Conservation (phyloP, 768 basidiomycete genomes). For the Omphalotus guepiniiformis region DNA sequence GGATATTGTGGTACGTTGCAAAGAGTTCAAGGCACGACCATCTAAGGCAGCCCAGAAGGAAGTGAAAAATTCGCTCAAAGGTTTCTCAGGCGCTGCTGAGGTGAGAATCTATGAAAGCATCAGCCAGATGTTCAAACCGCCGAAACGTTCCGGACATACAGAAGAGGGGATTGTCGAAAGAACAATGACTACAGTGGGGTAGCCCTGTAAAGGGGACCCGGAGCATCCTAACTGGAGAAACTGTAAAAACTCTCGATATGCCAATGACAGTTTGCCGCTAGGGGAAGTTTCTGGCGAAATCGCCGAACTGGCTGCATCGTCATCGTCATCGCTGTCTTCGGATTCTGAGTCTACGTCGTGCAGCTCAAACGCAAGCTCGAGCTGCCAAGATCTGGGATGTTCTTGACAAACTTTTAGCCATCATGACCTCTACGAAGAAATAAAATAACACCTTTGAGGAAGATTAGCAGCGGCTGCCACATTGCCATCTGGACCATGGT, state of each 20-base stretch:
- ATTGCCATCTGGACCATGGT: conserved; percentile 58
- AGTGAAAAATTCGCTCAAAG: conserved; percentile 52
- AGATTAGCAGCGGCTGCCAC: conserved; percentile 67
- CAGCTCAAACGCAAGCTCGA: neutral
- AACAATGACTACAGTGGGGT: conserved; percentile 76
- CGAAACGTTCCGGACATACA: conserved; percentile 30
- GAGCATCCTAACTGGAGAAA: conserved; percentile 79
- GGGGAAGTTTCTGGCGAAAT: neutral
- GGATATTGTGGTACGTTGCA: conserved; percentile 43
- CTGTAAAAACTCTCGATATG: conserved; percentile 70
- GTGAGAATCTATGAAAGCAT: neutral
- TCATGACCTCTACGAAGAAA: neutral
- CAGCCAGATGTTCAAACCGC: neutral
- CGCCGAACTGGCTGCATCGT: neutral
- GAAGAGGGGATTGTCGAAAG: conserved; percentile 74
- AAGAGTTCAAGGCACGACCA: conserved; percentile 45
- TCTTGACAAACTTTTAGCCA: neutral
- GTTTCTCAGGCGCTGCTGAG: conserved; percentile 24
- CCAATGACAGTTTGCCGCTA: conserved; percentile 14
- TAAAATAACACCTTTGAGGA: conserved; percentile 57
- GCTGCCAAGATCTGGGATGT: conserved; percentile 1
- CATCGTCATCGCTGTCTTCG: neutral
- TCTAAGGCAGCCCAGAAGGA: conserved; percentile 85
- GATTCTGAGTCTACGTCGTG: neutral
- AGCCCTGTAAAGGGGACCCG: conserved; percentile 74